phyloP scores from a whole-genome alignment of 768 basidiomycete species.

The Scleroderma citrinum region DNA sequence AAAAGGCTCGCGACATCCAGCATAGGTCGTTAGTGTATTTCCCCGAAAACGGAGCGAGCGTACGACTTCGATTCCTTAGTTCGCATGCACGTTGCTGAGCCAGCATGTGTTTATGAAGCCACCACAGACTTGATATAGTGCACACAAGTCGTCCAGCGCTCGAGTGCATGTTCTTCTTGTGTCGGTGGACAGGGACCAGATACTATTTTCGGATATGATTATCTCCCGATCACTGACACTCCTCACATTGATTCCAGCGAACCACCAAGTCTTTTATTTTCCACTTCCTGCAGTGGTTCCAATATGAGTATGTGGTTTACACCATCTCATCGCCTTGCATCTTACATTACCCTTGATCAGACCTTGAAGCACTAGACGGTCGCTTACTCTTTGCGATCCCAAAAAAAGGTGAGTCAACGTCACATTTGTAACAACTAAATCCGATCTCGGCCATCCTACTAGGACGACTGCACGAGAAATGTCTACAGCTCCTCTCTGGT shows the following conservation, averaged over 20 bases:
- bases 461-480: conserved; percentile 91
- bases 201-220: not conserved
- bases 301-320: conserved; percentile 20
- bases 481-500: conserved; percentile 81
- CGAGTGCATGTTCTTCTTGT: too few species aligned
- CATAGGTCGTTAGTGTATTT: too few species aligned
- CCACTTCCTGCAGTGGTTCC: not conserved
- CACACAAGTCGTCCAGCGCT: too few species aligned
- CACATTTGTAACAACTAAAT: too few species aligned
- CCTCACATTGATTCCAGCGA: not conserved
- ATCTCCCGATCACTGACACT: not conserved
- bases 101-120: too few species aligned
- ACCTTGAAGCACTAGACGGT: conserved; percentile 76
- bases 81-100: too few species aligned
- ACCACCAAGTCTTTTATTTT: too few species aligned
- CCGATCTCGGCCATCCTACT: not conserved
- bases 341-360: conserved; percentile 27
- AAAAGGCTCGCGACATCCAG: too few species aligned
- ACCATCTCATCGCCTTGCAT: not conserved
- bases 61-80: too few species aligned
- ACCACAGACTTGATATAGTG: too few species aligned
- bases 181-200: too few species aligned
- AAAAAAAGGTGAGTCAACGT: conserved; percentile 71
- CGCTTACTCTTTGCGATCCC: conserved; percentile 92
- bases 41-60: too few species aligned